Conservation (phyloP, 2,329 filamentous ascomycete genomes). For the Cytospora piceae region DNA sequence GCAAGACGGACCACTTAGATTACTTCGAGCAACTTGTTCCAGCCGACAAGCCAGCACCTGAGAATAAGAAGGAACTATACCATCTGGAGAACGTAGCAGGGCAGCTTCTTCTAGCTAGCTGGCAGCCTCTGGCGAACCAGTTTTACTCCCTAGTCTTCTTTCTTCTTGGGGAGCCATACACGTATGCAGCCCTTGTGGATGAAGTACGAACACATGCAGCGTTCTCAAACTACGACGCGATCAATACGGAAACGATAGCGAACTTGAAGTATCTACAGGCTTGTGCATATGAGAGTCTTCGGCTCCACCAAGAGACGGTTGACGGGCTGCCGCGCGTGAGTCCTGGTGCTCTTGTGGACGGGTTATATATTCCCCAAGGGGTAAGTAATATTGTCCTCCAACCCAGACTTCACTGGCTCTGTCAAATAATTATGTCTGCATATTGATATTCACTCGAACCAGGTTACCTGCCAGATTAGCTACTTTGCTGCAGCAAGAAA, state of each 20-base stretch:
- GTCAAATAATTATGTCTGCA: background rate
- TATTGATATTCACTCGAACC: background rate
- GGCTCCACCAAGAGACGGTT: slow-evolving; percentile 21
- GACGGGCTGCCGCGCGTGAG: slow-evolving; percentile 27
- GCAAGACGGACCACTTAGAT: slow-evolving; percentile 19
- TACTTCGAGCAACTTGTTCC: slow-evolving; percentile 27
- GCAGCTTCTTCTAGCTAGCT: slow-evolving; percentile 11
- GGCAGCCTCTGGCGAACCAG: slow-evolving; percentile 6
- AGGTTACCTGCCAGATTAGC: slow-evolving; percentile 24
- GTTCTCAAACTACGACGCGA: background rate
- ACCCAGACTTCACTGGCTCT: background rate
- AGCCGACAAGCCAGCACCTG: slow-evolving; percentile 3
- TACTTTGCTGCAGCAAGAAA: slow-evolving; percentile 25
- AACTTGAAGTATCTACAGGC: slow-evolving; percentile 24
- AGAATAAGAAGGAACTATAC: slow-evolving; percentile 18
- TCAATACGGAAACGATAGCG: background rate
- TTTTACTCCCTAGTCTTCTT: slow-evolving; percentile 10
- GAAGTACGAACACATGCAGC: background rate
- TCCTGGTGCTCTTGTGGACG: slow-evolving; percentile 28
- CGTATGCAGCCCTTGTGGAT: background rate
- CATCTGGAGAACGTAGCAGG: slow-evolving; percentile 28
- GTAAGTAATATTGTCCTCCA: slow-evolving; percentile 16
- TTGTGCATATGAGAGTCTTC: slow-evolving; percentile 24
- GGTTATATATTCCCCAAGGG: slow-evolving; percentile 21
- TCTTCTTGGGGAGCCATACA: background rate